Percentiles rank a stretch among this genome's conserved stretches.
These are phyloP conservation scores for Fonticula alba DNA, from an alignment of 78 protist genomes.

Conservation along the genomic window DNA sequence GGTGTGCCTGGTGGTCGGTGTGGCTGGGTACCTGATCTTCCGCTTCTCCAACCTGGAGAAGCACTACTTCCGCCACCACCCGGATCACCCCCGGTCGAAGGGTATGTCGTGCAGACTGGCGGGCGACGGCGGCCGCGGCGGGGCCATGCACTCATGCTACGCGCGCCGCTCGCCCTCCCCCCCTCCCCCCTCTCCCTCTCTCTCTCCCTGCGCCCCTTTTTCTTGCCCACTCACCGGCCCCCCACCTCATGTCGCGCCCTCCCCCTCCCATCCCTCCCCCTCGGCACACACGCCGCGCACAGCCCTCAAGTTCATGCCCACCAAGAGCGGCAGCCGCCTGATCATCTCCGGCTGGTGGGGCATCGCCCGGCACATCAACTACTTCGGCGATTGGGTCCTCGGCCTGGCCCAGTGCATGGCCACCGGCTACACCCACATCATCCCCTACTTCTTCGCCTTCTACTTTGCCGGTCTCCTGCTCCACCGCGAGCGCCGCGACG, in stretches of 20 bases:
- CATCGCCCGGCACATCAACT: slow-evolving; percentile 68
- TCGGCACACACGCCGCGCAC: not conserved
- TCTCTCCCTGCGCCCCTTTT: not conserved
- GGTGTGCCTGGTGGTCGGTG: not conserved
- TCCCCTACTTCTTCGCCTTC: slow-evolving; percentile 59
- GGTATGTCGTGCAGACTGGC: slow-evolving; percentile 7
- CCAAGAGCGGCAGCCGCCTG: slow-evolving; percentile 39
- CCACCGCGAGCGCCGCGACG: slow-evolving; percentile 74
- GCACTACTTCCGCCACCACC: slow-evolving; percentile 57
- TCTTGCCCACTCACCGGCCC: no score
- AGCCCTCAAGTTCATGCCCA: slow-evolving; percentile 6
- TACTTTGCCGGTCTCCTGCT: slow-evolving; percentile 63
- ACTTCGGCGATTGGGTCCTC: slow-evolving; percentile 66
- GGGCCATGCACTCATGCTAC: no score
- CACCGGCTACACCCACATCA: slow-evolving; percentile 19
- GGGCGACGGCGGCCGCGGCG: no score
- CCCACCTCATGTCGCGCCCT: no score
- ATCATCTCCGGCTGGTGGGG: slow-evolving; percentile 85
- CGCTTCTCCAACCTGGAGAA: slow-evolving; percentile 66
- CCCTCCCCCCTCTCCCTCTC: slow-evolving; percentile 2
- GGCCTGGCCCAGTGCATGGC: slow-evolving; percentile 45
- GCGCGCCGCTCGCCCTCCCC: not conserved
- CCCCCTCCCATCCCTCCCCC: no score
- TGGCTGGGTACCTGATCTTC: slow-evolving; percentile 54
- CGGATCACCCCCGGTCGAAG: slow-evolving; percentile 10